These are phyloP conservation scores for Piedraia hortae DNA, from an alignment of 2,329 filamentous ascomycete species.

Conservation along the genomic window DNA sequence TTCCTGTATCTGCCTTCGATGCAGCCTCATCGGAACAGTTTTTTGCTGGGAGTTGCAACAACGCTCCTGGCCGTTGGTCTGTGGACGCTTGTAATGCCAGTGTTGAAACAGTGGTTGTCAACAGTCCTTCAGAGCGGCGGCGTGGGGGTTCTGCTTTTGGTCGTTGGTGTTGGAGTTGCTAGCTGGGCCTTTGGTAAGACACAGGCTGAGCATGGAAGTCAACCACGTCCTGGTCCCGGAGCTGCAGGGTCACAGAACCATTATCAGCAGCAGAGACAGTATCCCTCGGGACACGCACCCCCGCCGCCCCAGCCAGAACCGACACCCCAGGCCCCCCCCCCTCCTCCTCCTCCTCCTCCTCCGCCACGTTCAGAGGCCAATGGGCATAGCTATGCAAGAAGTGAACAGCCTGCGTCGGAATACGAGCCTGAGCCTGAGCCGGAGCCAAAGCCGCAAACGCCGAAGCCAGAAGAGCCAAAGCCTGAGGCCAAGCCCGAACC, in stretches of 20 bases:
- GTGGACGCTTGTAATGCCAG: constrained; percentile 46
- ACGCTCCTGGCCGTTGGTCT: constrained; percentile 45
- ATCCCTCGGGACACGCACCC: constrained; percentile 4
- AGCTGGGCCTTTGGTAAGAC: constrained; percentile 52
- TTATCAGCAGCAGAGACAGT: constrained; percentile 8
- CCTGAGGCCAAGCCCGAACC: constrained; percentile 5
- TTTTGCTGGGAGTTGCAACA: constrained; percentile 58
- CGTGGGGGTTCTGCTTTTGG: constrained; percentile 43
- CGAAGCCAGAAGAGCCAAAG: constrained; percentile 3
- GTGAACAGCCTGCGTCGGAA: constrained; percentile 3
- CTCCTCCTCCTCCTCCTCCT: constrained; percentile 3
- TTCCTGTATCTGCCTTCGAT: constrained; percentile 88
- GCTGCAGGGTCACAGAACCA: constrained; percentile 10
- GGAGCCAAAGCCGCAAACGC: constrained; percentile 4
- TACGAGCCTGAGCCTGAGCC: constrained; percentile 2
- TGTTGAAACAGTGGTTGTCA: constrained; percentile 44
- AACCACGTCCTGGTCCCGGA: constrained; percentile 7
- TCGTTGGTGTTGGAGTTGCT: constrained; percentile 44
- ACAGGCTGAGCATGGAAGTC: constrained; percentile 21
- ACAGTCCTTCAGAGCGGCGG: constrained; percentile 39
- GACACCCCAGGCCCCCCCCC: constrained; percentile 4
- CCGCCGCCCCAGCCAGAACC: constrained; percentile 3
- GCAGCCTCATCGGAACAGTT: constrained; percentile 65
- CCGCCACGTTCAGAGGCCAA: constrained; percentile 4
- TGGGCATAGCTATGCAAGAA: constrained; percentile 1